Evolutionary conservation across 1,284 basidiomycete genomes (phyloP).

Genomic region (Sparassis latifolia): DNA sequence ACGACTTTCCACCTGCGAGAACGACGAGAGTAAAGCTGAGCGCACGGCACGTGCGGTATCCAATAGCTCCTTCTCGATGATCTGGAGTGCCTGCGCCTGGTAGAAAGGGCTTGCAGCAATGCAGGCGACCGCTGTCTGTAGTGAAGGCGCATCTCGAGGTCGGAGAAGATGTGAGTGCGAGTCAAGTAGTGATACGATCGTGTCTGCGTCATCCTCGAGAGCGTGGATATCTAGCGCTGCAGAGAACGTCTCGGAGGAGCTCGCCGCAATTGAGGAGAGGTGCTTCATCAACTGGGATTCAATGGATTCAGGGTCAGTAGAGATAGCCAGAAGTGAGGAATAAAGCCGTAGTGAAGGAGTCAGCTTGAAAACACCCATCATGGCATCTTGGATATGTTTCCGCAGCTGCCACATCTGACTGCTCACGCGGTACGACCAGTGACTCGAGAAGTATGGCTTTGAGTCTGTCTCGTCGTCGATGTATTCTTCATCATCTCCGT

Average conservation of each 20-base stretch:
- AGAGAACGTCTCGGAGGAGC: conserved; percentile 43
- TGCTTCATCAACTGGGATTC: conserved; percentile 31
- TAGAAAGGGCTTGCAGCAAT: conserved; percentile 27
- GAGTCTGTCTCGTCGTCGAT: conserved; percentile 9
- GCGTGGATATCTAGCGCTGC: conserved; percentile 49
- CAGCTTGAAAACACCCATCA: conserved; percentile 40
- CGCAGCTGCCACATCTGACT: conserved; percentile 35
- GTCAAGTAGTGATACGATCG: conserved; percentile 36
- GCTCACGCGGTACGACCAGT: conserved; percentile 43
- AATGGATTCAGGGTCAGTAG: conserved; percentile 23
- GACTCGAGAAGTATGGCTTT: conserved; percentile 32
- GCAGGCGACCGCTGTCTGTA: conserved; percentile 39
- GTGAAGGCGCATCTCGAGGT: conserved; percentile 39
- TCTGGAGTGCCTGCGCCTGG: conserved; percentile 30
- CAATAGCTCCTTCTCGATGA: conserved; percentile 46
- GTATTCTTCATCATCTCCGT: conserved; percentile 19
- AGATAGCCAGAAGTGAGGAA: conserved; percentile 33
- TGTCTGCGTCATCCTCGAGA: conserved; percentile 25
- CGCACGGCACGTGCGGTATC: conserved; percentile 38
- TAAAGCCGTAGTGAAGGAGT: conserved; percentile 44
- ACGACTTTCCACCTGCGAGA: conserved; percentile 40
- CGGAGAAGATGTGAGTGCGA: conserved; percentile 48
- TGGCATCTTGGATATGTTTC: conserved; percentile 34
- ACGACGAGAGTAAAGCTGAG: conserved; percentile 35
- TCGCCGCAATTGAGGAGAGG: conserved; percentile 34